Percentiles rank a stretch among this genome's conserved stretches.
phyloP scores from a whole-genome alignment of 768 basidiomycete genomes.

The Gloeophyllum trabeum region DNA sequence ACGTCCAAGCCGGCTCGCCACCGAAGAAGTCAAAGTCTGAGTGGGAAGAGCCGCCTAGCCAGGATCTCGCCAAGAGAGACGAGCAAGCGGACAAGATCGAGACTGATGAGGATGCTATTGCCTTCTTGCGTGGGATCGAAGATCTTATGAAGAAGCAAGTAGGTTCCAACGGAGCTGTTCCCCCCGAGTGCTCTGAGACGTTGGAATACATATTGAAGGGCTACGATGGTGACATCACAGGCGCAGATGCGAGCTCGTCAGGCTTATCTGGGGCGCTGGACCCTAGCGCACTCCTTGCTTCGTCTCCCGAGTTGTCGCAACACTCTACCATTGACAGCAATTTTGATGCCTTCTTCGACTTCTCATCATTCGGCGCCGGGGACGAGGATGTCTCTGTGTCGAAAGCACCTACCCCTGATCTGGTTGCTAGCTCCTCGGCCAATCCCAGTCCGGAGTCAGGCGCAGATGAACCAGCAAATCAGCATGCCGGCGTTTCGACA shows the following conservation, averaged over 20 bases:
- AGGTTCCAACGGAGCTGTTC: slow-evolving; percentile 23
- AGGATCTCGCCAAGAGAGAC: slow-evolving; percentile 29
- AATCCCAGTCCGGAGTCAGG: slow-evolving; percentile 71
- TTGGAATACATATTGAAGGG: slow-evolving; percentile 56
- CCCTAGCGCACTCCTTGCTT: slow-evolving; percentile 17
- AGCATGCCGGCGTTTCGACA: slow-evolving; percentile 26
- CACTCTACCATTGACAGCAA: slow-evolving; percentile 24
- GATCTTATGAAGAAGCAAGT: slow-evolving; percentile 47
- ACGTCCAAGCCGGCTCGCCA: slow-evolving; percentile 33
- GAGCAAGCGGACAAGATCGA: slow-evolving; percentile 35
- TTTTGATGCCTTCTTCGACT: slow-evolving; percentile 58
- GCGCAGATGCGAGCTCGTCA: slow-evolving; percentile 26
- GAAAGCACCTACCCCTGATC: slow-evolving; percentile 67
- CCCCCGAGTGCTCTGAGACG: slow-evolving; percentile 44
- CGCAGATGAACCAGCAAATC: slow-evolving; percentile 40
- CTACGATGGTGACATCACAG: slow-evolving; percentile 14
- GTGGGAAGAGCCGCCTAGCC: slow-evolving; percentile 51
- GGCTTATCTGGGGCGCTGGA: too few species aligned
- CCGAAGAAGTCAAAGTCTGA: slow-evolving; percentile 66
- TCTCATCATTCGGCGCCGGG: slow-evolving; percentile 38
- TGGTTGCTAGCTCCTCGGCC: slow-evolving; percentile 58
- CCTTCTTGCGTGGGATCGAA: slow-evolving; percentile 53
- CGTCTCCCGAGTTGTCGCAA: slow-evolving; percentile 15
- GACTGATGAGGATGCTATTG: slow-evolving; percentile 54
- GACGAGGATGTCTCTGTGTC: slow-evolving; percentile 52